Evolutionary conservation across 352 stramenopile genomes (phyloP), one percentile per base, ranked within the genome.

Genomic region (Globisporangium megalacanthum): DNA sequence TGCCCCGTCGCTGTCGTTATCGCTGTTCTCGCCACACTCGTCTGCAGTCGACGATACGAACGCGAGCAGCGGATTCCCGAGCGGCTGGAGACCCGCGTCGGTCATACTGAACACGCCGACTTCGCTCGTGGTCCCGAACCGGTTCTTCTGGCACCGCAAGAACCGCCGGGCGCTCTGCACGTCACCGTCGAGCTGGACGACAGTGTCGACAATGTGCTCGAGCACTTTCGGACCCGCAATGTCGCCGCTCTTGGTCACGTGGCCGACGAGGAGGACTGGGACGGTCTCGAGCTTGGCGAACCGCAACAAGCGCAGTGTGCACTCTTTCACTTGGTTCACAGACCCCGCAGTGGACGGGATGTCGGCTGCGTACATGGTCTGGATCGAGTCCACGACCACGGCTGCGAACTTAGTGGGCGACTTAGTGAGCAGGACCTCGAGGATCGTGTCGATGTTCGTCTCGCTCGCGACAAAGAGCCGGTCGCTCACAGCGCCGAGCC

Each of bases 61-160:
- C 15, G 86, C 82, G 46, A 88, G 56, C 13, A 92, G 70, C 13
- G 85, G 86, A 50, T 95, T 94, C 19, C 68, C 60, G 31, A 97
- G 66, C 53, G 89, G 82, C 39, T 79, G 68, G 3, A 97, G 64
- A 9, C 89, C 90, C 39, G 71, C 69, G 54, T 94, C 83, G 13
- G 75, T 93, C 92, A 99, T 98, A 62, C 89, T 84, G 62, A 98
- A 98, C 25, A 99, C 89, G 11, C 94, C 96, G n/a, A 98, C 92
- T 64, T 98, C 94, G 59, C 94, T 95, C 9, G 88, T 97, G 29
- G 89, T 96, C 41, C 96, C 96, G 63, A 99, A 99, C 15, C 94
- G 89, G 79, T 98, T 98, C 66, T 99, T 99, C 20, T 92, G 81
- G 46, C 91, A 97, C 10, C 95, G 79, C 15, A 98, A 56, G 37